phyloP scores from a whole-genome alignment of 352 stramenopile genomes.

The Phytophthora podocarpi region DNA sequence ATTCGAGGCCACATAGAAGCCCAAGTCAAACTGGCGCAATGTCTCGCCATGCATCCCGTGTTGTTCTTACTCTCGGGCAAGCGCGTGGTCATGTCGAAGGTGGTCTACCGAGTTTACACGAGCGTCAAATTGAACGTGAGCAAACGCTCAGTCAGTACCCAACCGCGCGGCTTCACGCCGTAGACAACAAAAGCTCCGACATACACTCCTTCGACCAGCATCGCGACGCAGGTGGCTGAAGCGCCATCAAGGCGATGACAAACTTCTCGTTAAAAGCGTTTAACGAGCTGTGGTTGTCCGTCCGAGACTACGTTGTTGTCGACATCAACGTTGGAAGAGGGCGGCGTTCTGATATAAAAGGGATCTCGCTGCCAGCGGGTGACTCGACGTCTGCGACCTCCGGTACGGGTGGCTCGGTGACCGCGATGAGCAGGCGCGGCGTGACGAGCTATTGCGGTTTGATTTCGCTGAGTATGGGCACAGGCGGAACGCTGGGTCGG shows the following conservation, averaged over 20 bases:
- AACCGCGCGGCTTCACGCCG: neutral
- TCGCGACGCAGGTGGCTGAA: neutral
- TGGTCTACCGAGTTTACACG: neutral
- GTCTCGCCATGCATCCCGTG: neutral
- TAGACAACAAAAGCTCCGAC: neutral
- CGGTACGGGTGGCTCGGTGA: slow-evolving; percentile 11
- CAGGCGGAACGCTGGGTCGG: slow-evolving; percentile 7
- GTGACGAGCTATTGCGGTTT: slow-evolving; percentile 25
- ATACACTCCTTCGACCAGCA: neutral
- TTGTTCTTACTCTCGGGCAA: neutral
- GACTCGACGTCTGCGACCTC: too few relatives aligned
- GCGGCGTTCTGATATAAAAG: neutral
- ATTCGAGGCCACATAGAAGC: neutral
- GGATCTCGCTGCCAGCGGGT: slow-evolving; percentile 5
- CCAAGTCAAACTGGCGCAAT: neutral
- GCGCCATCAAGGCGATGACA: slow-evolving; percentile 1
- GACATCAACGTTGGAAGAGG: slow-evolving; percentile 11
- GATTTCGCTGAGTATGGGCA: slow-evolving; percentile 22
- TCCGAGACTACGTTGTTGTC: neutral
- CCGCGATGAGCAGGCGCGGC: slow-evolving; percentile 25
- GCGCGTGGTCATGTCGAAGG: neutral
- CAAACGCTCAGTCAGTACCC: neutral
- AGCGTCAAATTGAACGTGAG: neutral
- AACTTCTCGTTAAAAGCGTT: neutral
- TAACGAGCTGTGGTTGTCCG: slow-evolving; percentile 4